Base-by-base conservation (phyloP, 73 alveolate genomes). In the Blepharisma stoltei region DNA sequence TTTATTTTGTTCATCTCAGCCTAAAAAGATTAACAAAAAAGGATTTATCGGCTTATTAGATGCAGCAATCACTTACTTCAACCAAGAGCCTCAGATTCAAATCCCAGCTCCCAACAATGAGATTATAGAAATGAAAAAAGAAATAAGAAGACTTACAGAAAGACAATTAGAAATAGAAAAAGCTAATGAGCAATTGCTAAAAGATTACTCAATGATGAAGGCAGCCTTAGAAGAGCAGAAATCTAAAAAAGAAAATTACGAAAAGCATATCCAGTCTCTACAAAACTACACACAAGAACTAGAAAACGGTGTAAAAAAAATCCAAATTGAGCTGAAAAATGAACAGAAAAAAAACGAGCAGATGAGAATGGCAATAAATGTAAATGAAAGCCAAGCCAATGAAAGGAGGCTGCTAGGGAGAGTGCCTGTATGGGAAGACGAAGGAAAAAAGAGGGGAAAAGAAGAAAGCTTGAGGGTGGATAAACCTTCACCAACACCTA, bases 21-120 rank as follows among this genome's bases (percentile, higher is more conserved):
- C 66, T 14, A 20, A 14, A 14, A 11, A 52, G 66, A 4, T 14
- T 14, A 52, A 52, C 27, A 52, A 52, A 52, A 52, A 52, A 52
- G 66, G 66, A 14, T 52, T 52, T 52, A 11, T 52, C n/a, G 23
- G 66, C 23, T 20, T 52, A 52, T 20, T 52, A 14, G 23, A 52
- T 52, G 66, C 66, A 52, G 66, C 66, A 52, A 52, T 52, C 27
- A 14, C 66, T 14, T 52, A 52, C 4, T 52, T 52, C 23, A 52
- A 52, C 23, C 66, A 52, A 52, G 66, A 52, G 23, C 27, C 66
- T 52, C 66, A 52, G 4, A 14, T 52, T 4, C 66, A 11, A 52
- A 52, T 52, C 66, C n/a, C n/a, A 52, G 5, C 23, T 1, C 66
- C 66, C 0, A 11, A 52, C n/a, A 52, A 20, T 52, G 66, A 52